Evolutionary conservation across 1,139 yeast species (phyloP).

Genomic region (Candida sanyaensis): DNA sequence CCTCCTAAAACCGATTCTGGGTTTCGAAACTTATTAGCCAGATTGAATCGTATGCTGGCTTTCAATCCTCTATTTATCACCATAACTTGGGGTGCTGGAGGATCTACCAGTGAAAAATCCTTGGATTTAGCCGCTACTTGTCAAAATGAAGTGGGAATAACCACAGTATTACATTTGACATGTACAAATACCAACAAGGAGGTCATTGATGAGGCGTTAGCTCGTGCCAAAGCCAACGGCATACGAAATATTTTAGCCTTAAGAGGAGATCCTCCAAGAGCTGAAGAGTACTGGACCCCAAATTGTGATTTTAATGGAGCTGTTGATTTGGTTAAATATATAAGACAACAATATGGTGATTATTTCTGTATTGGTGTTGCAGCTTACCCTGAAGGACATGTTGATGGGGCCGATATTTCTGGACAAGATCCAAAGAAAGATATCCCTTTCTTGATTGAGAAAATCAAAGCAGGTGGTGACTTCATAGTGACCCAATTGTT

Average conservation of each 20-base stretch:
- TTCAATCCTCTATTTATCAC: conserved; percentile 88
- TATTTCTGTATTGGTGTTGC: conserved; percentile 90
- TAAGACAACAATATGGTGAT: conserved; percentile 66
- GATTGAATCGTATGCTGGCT: conserved; percentile 86
- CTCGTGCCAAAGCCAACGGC: conserved; percentile 71
- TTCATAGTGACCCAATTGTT: conserved; percentile 48
- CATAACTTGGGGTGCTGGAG: conserved; percentile 99
- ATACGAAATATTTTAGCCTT: conserved; percentile 86
- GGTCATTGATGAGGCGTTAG: conserved; percentile 77
- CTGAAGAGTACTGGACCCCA: conserved; percentile 66
- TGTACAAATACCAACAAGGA: conserved; percentile 88
- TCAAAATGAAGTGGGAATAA: conserved; percentile 71
- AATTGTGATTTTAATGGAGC: conserved; percentile 68
- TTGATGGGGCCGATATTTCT: conserved; percentile 69
- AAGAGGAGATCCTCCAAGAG: conserved; percentile 95
- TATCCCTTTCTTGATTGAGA: conserved; percentile 64
- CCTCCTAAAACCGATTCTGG: conserved; percentile 96
- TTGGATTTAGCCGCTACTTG: conserved; percentile 80
- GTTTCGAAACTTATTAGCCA: conserved; percentile 75
- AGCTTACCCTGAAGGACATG: conserved; percentile 96
- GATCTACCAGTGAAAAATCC: conserved; percentile 86
- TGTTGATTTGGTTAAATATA: conserved; percentile 79
- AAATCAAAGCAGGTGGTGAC: conserved; percentile 50
- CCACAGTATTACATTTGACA: conserved; percentile 91
- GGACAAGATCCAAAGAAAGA: conserved; percentile 66